These are phyloP conservation scores for Penicillium hesseltinei DNA, from an alignment of 2,329 filamentous ascomycete species.

Conservation along the genomic window DNA sequence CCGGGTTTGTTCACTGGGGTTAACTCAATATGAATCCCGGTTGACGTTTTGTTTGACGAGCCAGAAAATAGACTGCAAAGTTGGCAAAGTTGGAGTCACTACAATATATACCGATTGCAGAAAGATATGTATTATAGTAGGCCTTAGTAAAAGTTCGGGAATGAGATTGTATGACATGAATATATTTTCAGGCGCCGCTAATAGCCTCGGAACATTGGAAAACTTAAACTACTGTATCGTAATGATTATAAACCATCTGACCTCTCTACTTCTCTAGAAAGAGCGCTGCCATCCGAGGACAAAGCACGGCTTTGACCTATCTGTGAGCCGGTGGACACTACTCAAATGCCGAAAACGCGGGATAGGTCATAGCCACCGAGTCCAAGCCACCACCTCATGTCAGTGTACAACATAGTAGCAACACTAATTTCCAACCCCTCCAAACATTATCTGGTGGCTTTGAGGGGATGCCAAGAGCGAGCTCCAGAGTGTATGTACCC, in stretches of 20 bases:
- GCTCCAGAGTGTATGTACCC: not conserved
- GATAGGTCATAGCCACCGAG: not conserved
- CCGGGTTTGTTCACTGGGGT: not conserved
- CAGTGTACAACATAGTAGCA: not conserved
- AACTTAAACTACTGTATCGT: not conserved
- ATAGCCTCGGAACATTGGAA: not conserved
- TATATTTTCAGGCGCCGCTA: not conserved
- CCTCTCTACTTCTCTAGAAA: not conserved
- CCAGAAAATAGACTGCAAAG: not conserved
- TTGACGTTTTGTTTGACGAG: not conserved
- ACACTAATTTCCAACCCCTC: not conserved
- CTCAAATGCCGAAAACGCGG: not conserved
- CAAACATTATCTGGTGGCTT: not conserved
- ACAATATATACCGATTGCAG: not conserved
- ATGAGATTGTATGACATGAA: not conserved
- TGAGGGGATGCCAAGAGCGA: not conserved
- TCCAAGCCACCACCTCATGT: not conserved
- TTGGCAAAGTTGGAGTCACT: not conserved
- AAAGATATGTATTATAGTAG: not conserved
- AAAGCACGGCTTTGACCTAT: too few species aligned
- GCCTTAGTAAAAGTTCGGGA: not conserved
- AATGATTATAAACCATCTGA: not conserved
- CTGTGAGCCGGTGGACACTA: not conserved
- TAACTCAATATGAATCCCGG: not conserved
- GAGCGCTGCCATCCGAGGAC: not conserved